Base-by-base conservation (phyloP, 148 eudicot genomes). In the Persicaria tinctoria region DNA sequence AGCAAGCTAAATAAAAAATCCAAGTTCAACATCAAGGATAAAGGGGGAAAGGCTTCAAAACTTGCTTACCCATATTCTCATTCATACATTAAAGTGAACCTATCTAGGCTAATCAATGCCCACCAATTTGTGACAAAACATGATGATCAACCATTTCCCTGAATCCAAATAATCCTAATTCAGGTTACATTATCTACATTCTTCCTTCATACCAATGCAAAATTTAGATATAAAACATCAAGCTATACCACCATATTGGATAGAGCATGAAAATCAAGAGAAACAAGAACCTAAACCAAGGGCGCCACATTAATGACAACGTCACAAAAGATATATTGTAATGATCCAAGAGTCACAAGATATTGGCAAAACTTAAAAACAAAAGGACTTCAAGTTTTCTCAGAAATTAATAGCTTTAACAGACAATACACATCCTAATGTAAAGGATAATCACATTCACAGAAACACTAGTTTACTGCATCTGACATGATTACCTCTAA, bases 1-100 rank as follows among this genome's bases (percentile, higher is more conserved):
- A 8, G 20, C 59, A n/a, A 55, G 59, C 20, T 57, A 23, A 57
- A 18, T 8, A 23, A 57, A 57, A 18, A 18, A 57, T 14, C 17
- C 70, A 66, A 27, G 70, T 11, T 66, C 47, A 66, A 66, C 3
- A 66, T 66, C 48, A 66, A 66, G 48, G 48, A 66, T 8, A 38
- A 5, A 32, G 47, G 16, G 48, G 46, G 47, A 66, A 66, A 66
- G 47, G 47, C 70, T 63, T 63, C 68, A 11, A 38, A 44, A 63
- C 68, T 32, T 27, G 46, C 45, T 8, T 38, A 23, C 68, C 68
- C 46, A 27, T 14, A 13, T 63, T 63, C 68, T 63, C 44, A 63
- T 63, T 11, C 46, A 17, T 11, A 27, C 6, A 62, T 62, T 9
- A 62, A 62, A 32, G 16, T 66, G 48, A 17, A 41, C 70, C 17